Base-by-base conservation (phyloP, 2,329 filamentous ascomycete species). In the Diaporthe sp. region DNA sequence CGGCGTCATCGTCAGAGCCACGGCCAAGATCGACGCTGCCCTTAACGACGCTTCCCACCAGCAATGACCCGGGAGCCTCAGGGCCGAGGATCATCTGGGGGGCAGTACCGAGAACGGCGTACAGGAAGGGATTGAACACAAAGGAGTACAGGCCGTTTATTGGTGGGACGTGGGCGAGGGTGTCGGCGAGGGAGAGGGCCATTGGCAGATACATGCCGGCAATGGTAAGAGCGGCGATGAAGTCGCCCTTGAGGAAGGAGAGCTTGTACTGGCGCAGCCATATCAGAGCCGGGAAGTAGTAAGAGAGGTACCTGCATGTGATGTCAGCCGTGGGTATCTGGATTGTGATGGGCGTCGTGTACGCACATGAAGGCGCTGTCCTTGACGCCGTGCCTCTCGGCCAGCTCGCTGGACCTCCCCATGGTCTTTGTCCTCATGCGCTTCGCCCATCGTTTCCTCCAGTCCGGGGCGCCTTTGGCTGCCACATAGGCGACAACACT, bases 201-300 rank as follows among this genome's bases (percentile, higher is more conserved):
- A 99, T 98, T 71, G 97, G 97, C 51, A 99, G 94, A 84, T 99
- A 99, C 86, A 99, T 97, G 37, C 96, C 98, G n/a, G 96, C 95
- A 87, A 99, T 93, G n/a, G 97, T 98, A 77, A 98, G 84, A 67
- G 96, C 96, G 12, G 96, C 94, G 19, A 98, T 88, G 25, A 98
- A 86, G 84, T 99, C 97, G 65, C 97, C 97, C 79, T 93, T 91
- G 65, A 98, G 84, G 84, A 94, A 98, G 4, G 91, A 90, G 89
- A 92, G 92, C 79, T 90, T 92, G 84, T 99, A 99, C 85, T 98
- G 95, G 71, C 88, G 89, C 77, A 98, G 93, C 97, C 97, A 99
- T 78, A 93, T 95, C 78, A 98, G 87, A 77, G 96, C 94, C 0
- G 97, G 97, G 61, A 99, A 88, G 82, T 99, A 99, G 86, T 99